Percentiles rank a stretch among this genome's conserved stretches.
phyloP scores from a whole-genome alignment of 148 eudicot genomes.

The Rhododendron simsii region DNA sequence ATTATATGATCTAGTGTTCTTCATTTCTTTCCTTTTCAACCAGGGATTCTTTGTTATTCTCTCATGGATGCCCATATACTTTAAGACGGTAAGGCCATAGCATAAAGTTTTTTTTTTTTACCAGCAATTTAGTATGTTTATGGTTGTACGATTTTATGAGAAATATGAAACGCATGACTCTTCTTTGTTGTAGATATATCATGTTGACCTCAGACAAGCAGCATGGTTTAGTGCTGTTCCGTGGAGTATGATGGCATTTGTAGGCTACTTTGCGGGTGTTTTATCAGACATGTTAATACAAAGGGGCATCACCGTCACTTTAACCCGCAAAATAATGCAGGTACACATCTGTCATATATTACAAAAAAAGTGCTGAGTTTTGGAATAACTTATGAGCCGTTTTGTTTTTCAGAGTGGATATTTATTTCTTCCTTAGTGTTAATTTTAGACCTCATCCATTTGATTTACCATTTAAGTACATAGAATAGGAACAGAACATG shows the following conservation, averaged over 20 bases:
- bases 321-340: constrained; percentile 93
- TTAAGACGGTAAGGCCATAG: constrained; percentile 55
- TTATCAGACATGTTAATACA: constrained; percentile 72
- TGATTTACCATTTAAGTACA: background rate
- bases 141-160: background rate
- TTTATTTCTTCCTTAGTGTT: background rate
- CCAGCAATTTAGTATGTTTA: background rate
- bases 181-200: constrained; percentile 54
- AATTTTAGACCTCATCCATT: background rate
- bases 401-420: background rate
- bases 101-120: background rate
- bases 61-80: constrained; percentile 96
- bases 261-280: constrained; percentile 85
- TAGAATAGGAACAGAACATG: background rate
- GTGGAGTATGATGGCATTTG: constrained; percentile 88
- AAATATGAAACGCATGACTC: background rate
- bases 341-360: constrained; percentile 19
- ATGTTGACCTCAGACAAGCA: constrained; percentile 87
- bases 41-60: constrained; percentile 95
- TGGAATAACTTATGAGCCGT: background rate
- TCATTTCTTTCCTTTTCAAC: constrained; percentile 15
- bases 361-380: background rate
- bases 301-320: constrained; percentile 63
- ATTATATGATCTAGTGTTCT: background rate
- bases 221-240: constrained; percentile 99